Base-by-base conservation (phyloP, 306 rosid genomes). In the Lathyrus sativus region DNA sequence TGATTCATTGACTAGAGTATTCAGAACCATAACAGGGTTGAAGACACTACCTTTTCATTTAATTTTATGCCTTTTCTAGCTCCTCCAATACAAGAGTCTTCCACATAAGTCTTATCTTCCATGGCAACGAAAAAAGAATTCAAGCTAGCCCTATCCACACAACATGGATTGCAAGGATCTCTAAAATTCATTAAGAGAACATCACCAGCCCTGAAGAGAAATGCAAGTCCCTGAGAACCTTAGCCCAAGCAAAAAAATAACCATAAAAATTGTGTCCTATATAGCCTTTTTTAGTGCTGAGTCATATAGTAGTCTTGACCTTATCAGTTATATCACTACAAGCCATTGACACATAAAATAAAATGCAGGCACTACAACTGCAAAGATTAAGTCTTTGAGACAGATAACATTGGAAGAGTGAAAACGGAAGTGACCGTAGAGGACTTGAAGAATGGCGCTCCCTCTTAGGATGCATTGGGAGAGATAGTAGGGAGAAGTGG, bases 151-250 rank as follows among this genome's bases (percentile, higher is more conserved):
- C 78, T 79, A 65, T 71, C 76, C 67, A 82, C 80, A 78, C 92
- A 89, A 43, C 57, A 70, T 33, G 98, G 98, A 33, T 73, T 82
- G 38, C 39, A 70, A 55, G 79, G 75, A 68, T 91, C 95, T 84
- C 89, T 84, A 76, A 91, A 86, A 78, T 89, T 89, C 98, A 91
- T 85, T 70, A 91, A 73, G 74, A 91, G 87, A 81, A 81, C 83
- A 80, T 91, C 98, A 74, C 91, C 98, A 65, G 82, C 87, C 78
- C 96, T 83, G 71, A 91, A 91, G 62, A 89, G 60, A 67, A 91
- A 67, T 28, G 96, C 98, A 64, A 79, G 85, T 79, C 96, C 96
- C 70, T 51, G 29, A 48, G 82, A 84, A 39, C 43, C 9, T 39
- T 39, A 39, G 12, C 43, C 11, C 11, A 9, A 39, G 11, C 43